These are phyloP conservation scores for Debaryomyces subglobosus DNA, from an alignment of 1,139 yeast species.

Conservation along the genomic window DNA sequence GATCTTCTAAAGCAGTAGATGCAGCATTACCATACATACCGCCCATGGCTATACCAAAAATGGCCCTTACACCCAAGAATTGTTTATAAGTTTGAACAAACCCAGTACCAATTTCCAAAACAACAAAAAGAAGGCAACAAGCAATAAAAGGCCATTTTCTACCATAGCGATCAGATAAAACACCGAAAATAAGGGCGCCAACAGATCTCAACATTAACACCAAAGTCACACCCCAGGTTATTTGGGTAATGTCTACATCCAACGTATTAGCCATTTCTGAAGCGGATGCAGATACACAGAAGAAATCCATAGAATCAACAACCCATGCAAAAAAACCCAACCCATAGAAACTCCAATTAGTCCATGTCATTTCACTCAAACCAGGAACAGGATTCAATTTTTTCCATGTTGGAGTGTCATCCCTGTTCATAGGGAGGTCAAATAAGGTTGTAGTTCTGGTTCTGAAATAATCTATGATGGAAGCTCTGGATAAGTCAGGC, in stretches of 20 bases:
- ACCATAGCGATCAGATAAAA: constrained; percentile 68
- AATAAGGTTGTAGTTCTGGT: constrained; percentile 30
- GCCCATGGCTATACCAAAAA: constrained; percentile 46
- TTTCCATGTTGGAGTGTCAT: constrained; percentile 17
- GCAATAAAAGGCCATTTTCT: constrained; percentile 69
- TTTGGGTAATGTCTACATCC: constrained; percentile 49
- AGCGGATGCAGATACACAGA: constrained; percentile 66
- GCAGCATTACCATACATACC: constrained; percentile 39
- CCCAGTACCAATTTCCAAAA: constrained; percentile 72
- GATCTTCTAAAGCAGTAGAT: constrained; percentile 40
- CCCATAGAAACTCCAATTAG: constrained; percentile 58
- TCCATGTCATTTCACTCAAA: constrained; percentile 28
- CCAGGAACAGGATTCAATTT: constrained; percentile 38
- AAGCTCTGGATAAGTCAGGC: constrained; percentile 28
- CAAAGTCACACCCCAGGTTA: constrained; percentile 81
- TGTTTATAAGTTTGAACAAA: constrained; percentile 65
- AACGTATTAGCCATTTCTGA: constrained; percentile 57
- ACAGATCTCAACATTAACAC: constrained; percentile 79
- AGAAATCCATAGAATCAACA: constrained; percentile 80
- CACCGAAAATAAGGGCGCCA: constrained; percentile 76
- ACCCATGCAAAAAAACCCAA: constrained; percentile 77
- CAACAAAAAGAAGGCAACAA: constrained; percentile 55
- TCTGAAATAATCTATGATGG: constrained; percentile 28
- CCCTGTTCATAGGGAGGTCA: constrained; percentile 20
- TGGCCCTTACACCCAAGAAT: constrained; percentile 62